Percentiles rank a stretch among this genome's conserved stretches.
Evolutionary conservation across 192 early-diverging fungal species (phyloP).

Genomic region (Coemansia sp.): DNA sequence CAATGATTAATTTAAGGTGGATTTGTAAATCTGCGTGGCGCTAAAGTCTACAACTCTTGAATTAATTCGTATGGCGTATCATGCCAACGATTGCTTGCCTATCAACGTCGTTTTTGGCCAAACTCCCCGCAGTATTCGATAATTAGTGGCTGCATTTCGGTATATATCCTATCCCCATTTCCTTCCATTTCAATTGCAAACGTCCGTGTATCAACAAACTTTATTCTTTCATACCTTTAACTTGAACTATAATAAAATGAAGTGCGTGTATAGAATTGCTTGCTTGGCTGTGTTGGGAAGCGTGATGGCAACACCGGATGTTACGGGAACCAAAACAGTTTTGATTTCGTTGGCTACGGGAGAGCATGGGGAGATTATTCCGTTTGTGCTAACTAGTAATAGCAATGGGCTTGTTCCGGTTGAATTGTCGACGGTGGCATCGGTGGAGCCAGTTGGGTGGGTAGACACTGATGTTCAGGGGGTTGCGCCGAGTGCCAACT

Average conservation of each 20-base stretch:
- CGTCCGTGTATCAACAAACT: too few species aligned
- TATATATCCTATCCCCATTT: neutral
- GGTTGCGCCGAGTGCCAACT: neutral
- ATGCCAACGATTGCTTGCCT: too few species aligned
- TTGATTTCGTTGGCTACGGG: conserved; percentile 40
- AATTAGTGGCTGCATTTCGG: conserved; percentile 9
- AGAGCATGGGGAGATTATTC: conserved; percentile 31
- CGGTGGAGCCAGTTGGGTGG: neutral
- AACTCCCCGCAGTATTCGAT: conserved; percentile 7
- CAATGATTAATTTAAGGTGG: too few species aligned
- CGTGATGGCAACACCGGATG: conserved; percentile 23
- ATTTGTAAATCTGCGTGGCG: too few species aligned
- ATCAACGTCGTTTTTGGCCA: too few species aligned
- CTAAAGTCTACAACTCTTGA: too few species aligned
- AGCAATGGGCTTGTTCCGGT: conserved; percentile 12
- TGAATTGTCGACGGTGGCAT: neutral
- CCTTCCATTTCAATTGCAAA: too few species aligned
- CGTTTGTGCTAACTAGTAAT: conserved; percentile 26
- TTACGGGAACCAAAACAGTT: conserved; percentile 35
- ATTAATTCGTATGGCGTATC: too few species aligned
- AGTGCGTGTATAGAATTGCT: too few species aligned
- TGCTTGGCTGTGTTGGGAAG: neutral
- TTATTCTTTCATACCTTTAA: too few species aligned
- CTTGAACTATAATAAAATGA: too few species aligned
- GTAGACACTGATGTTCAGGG: neutral